Conservation (phyloP, 139 green algal genomes). For the Parachlorella kessleri region DNA sequence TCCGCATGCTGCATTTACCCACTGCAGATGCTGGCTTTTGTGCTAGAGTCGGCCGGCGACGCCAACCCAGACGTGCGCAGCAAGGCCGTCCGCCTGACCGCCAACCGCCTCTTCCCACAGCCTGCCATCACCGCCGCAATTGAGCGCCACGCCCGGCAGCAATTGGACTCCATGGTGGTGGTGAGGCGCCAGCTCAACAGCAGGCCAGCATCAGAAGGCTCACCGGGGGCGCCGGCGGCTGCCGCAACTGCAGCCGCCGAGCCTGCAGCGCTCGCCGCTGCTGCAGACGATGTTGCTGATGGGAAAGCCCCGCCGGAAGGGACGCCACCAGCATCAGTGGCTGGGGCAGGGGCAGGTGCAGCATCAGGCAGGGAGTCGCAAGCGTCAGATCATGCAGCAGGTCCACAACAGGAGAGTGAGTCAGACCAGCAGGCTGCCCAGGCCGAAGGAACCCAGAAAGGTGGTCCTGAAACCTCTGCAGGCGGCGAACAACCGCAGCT, state of each 20-base stretch:
- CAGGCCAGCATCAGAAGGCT: neutral
- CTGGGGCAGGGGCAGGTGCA: neutral
- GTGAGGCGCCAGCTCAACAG: no score
- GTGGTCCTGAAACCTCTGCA: no score
- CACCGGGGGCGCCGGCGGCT: constrained; percentile 1
- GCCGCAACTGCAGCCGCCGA: neutral
- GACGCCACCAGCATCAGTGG: neutral
- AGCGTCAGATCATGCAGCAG: no score
- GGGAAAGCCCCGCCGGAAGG: neutral
- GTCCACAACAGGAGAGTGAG: no score
- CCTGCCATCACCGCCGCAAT: constrained; percentile 42
- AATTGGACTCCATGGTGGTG: constrained; percentile 32
- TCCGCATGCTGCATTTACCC: no score
- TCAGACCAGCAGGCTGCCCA: no score
- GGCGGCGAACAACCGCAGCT: no score
- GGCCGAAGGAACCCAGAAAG: no score
- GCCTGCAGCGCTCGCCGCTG: neutral
- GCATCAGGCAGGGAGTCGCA: no score
- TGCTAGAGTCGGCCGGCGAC: constrained; percentile 46
- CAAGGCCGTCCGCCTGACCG: constrained; percentile 63
- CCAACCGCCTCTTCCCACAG: constrained; percentile 60
- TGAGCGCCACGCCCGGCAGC: constrained; percentile 40
- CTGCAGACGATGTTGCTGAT: neutral
- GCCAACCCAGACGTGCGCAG: constrained; percentile 26
- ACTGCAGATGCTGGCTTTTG: constrained; percentile 39